Conservation (phyloP, 2,329 filamentous ascomycete species). For the Macrophomina phaseolina region DNA sequence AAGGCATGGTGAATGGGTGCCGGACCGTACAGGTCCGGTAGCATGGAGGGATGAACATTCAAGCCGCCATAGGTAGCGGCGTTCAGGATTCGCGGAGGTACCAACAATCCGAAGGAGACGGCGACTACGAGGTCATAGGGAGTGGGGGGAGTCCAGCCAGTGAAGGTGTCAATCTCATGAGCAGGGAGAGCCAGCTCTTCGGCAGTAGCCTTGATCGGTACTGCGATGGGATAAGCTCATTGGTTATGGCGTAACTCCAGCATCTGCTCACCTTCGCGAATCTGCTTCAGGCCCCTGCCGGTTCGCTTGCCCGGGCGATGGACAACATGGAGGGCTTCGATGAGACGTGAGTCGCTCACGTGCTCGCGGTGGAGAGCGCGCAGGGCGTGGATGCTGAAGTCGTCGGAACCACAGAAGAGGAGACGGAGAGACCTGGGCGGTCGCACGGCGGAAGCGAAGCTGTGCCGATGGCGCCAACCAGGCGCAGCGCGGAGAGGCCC, state of each 20-base stretch:
- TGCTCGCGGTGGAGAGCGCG: slow-evolving; percentile 70
- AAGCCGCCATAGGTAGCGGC: slow-evolving; percentile 80
- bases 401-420: slow-evolving; percentile 92
- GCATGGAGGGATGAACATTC: slow-evolving; percentile 90
- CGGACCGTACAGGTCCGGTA: slow-evolving; percentile 85
- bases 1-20: slow-evolving; percentile 89
- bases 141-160: slow-evolving; percentile 65
- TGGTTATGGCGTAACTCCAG: slow-evolving; percentile 2
- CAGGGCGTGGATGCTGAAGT: slow-evolving; percentile 83
- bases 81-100: slow-evolving; percentile 76
- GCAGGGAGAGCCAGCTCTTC: slow-evolving; percentile 67
- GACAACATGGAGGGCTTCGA: slow-evolving; percentile 81
- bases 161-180: slow-evolving; percentile 82
- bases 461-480: slow-evolving; percentile 17
- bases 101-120: slow-evolving; percentile 91
- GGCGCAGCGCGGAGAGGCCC: neutral
- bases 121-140: slow-evolving; percentile 80
- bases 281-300: slow-evolving; percentile 73
- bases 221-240: slow-evolving; percentile 50
- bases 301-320: slow-evolving; percentile 78
- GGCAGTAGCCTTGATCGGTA: slow-evolving; percentile 72
- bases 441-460: slow-evolving; percentile 25
- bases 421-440: slow-evolving; percentile 69
- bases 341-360: slow-evolving; percentile 34
- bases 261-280: slow-evolving; percentile 65